Evolutionary conservation across 2,329 filamentous ascomycete species (phyloP).

Genomic region (Botrytis cinerea): DNA sequence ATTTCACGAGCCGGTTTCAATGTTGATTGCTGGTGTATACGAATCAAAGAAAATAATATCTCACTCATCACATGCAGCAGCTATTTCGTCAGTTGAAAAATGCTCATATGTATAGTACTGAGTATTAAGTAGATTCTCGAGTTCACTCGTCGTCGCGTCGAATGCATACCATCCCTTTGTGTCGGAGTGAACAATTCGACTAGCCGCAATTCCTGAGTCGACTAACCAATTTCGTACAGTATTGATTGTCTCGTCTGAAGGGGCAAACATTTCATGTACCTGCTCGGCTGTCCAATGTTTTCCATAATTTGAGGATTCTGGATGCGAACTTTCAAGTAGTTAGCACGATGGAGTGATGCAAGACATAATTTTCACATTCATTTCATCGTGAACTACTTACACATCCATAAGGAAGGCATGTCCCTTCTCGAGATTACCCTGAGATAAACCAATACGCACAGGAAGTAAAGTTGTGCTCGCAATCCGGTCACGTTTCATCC

Average conservation of each 20-base stretch:
- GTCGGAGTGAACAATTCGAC: conserved; percentile 42
- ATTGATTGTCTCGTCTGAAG: conserved; percentile 39
- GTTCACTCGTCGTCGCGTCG: conserved; percentile 41
- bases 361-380: background rate
- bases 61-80: conserved; percentile 43
- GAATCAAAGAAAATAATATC: conserved; percentile 17
- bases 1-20: background rate
- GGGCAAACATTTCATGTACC: conserved; percentile 42
- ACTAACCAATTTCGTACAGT: conserved; percentile 43
- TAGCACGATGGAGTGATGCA: background rate
- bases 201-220: conserved; percentile 39
- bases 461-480: conserved; percentile 40
- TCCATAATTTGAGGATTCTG: conserved; percentile 41
- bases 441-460: conserved; percentile 48
- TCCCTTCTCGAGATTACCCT: conserved; percentile 48
- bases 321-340: conserved; percentile 34
- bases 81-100: conserved; percentile 32
- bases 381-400: conserved; percentile 22
- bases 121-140: conserved; percentile 42
- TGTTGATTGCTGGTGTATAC: background rate
- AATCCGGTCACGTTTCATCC: conserved; percentile 30
- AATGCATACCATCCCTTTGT: conserved; percentile 44
- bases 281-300: conserved; percentile 42
- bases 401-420: conserved; percentile 47
- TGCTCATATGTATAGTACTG: conserved; percentile 44